A percentile compares a stretch with the other conserved stretches of the same genome.
These are phyloP conservation scores for Saturnispora sekii DNA, from an alignment of 805 yeast species.

Conservation along the genomic window DNA sequence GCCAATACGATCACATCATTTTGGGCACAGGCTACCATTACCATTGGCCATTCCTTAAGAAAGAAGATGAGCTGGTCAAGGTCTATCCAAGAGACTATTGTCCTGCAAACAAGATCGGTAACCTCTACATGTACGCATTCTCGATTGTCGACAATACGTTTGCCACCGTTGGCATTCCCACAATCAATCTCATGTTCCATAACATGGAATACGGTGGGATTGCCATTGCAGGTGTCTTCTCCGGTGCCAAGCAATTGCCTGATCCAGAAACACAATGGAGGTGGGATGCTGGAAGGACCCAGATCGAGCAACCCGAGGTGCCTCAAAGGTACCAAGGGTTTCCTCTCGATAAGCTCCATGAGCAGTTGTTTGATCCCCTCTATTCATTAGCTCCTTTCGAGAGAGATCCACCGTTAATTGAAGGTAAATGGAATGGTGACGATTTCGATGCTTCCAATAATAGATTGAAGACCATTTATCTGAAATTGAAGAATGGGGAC, in stretches of 20 bases:
- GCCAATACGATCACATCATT: constrained; percentile 31
- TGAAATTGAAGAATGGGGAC: constrained; percentile 8
- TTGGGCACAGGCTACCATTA: constrained; percentile 45
- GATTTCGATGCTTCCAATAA: constrained; percentile 13
- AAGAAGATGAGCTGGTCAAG: constrained; percentile 9
- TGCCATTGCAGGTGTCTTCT: constrained; percentile 52
- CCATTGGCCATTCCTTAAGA: constrained; percentile 32
- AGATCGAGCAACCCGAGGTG: constrained; percentile 12
- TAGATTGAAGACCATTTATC: constrained; percentile 9
- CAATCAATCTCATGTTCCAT: constrained; percentile 38
- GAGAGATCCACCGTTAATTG: constrained; percentile 13
- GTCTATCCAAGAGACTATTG: constrained; percentile 4
- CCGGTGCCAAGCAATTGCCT: constrained; percentile 33
- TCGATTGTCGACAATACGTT: constrained; percentile 34
- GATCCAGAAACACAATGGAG: constrained; percentile 29
- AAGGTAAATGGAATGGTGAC: constrained; percentile 2
- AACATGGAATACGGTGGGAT: constrained; percentile 43
- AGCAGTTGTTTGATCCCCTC: constrained; percentile 13
- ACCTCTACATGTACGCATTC: constrained; percentile 28
- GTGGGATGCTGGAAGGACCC: constrained; percentile 19
- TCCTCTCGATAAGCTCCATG: constrained; percentile 8
- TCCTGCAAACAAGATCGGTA: constrained; percentile 15
- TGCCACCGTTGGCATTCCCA: constrained; percentile 32
- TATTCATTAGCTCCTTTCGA: constrained; percentile 11
- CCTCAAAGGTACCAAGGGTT: constrained; percentile 13